A percentile compares a stretch with the other conserved stretches of the same genome.
Evolutionary conservation across 2,329 filamentous ascomycete genomes (phyloP).

Genomic region (Sporothrix variecibatus): DNA sequence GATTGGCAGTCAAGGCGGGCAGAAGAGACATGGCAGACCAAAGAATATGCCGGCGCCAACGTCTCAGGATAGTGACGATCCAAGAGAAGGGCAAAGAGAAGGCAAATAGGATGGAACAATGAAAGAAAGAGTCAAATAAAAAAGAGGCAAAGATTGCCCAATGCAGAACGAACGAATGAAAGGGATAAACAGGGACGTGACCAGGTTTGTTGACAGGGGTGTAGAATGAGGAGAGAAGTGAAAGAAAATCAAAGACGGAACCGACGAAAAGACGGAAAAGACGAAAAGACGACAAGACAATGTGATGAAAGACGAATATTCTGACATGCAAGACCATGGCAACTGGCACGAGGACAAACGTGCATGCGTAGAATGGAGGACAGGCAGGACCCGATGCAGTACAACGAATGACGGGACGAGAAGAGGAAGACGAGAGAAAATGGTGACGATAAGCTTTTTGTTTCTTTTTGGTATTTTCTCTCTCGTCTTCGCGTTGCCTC

Average conservation of each 20-base stretch:
- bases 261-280: background rate
- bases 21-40: constrained; percentile 9
- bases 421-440: background rate
- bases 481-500: constrained; percentile 7
- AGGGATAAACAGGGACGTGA: constrained; percentile 1
- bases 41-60: constrained; percentile 15
- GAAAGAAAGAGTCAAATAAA: background rate
- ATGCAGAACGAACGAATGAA: constrained; percentile 2
- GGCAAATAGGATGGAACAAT: background rate
- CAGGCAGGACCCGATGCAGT: background rate
- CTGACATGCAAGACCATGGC: background rate
- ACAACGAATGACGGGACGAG: background rate
- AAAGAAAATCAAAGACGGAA: background rate
- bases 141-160: constrained; percentile 2
- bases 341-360: constrained; percentile 15
- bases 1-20: background rate
- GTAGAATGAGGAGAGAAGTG: background rate
- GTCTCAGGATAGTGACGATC: constrained; percentile 21
- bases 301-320: background rate
- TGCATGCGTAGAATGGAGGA: constrained; percentile 11
- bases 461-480: background rate
- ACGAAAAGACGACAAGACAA: background rate
- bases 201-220: constrained; percentile 2
- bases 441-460: background rate
- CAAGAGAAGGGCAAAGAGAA: background rate